Conservation (phyloP, 1,139 yeast genomes). For the Debaryomycetaceae sp. region DNA sequence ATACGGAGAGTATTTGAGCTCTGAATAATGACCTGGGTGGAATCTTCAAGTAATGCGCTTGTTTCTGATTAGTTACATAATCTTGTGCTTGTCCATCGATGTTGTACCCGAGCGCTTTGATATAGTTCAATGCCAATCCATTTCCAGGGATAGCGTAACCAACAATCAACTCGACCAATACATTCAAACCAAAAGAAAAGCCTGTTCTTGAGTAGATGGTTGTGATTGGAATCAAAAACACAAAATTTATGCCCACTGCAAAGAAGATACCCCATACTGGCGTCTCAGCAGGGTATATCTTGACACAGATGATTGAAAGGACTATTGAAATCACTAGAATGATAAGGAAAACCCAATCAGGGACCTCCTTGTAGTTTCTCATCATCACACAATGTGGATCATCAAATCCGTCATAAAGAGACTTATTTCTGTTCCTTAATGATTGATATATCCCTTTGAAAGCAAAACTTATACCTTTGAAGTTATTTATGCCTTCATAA, state of each 20-base stretch:
- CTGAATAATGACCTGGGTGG: conserved; percentile 60
- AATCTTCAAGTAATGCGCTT: conserved; percentile 57
- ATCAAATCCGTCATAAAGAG: conserved; percentile 25
- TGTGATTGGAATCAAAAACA: conserved; percentile 50
- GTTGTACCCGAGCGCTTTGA: conserved; percentile 58
- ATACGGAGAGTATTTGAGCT: conserved; percentile 46
- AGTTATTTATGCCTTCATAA: conserved; percentile 34
- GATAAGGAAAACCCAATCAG: conserved; percentile 54
- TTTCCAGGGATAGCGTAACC: conserved; percentile 67
- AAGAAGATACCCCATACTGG: conserved; percentile 58
- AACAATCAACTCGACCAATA: conserved; percentile 55
- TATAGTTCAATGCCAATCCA: conserved; percentile 55
- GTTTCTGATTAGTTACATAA: conserved; percentile 53
- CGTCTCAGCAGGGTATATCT: conserved; percentile 42
- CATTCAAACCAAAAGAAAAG: conserved; percentile 50
- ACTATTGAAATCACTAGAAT: conserved; percentile 43
- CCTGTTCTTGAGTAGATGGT: conserved; percentile 54
- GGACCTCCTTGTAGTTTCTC: conserved; percentile 54
- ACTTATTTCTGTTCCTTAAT: conserved; percentile 24
- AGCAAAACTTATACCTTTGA: conserved; percentile 18
- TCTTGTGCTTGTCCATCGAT: conserved; percentile 61
- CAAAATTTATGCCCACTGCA: conserved; percentile 48
- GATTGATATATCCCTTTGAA: conserved; percentile 12
- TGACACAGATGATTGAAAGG: conserved; percentile 45
- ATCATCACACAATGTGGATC: conserved; percentile 57